These are phyloP conservation scores for Apophysomyces trapeziformis DNA, from an alignment of 371 early-diverging fungal species.

Conservation along the genomic window DNA sequence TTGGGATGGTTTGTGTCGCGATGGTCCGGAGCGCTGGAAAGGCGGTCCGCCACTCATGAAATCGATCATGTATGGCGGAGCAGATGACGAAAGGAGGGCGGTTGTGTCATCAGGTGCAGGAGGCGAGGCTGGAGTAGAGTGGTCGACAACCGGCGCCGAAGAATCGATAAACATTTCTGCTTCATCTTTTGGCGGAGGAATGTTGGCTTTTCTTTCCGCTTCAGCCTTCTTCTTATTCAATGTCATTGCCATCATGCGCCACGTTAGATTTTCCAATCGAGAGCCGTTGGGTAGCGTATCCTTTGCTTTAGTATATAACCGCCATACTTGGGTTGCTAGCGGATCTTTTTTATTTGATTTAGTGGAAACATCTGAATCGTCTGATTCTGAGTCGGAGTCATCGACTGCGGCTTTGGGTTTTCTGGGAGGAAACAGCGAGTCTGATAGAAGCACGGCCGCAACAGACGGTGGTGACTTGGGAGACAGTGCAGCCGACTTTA, in stretches of 20 bases:
- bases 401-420: slow-evolving; percentile 33
- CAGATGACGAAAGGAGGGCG: slow-evolving; percentile 36
- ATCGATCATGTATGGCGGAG: slow-evolving; percentile 40
- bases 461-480: slow-evolving; percentile 34
- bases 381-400: slow-evolving; percentile 51
- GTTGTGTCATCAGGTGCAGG: slow-evolving; percentile 43
- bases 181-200: slow-evolving; percentile 18
- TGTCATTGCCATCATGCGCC: slow-evolving; percentile 72
- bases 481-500: slow-evolving; percentile 17
- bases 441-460: slow-evolving; percentile 32
- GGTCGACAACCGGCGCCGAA: slow-evolving; percentile 7
- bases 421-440: slow-evolving; percentile 35
- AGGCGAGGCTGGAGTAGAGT: slow-evolving; percentile 21
- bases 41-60: slow-evolving; percentile 26
- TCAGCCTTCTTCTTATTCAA: slow-evolving; percentile 50
- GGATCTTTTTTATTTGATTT: slow-evolving; percentile 53
- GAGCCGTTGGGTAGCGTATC: slow-evolving; percentile 61
- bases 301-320: slow-evolving; percentile 66
- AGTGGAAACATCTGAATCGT: slow-evolving; percentile 24
- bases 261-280: slow-evolving; percentile 70
- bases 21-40: slow-evolving; percentile 17
- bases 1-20: slow-evolving; percentile 8
- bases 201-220: slow-evolving; percentile 13
- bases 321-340: slow-evolving; percentile 63
- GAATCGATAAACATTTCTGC: slow-evolving; percentile 25